These are phyloP conservation scores for Saccharomycopsis sp. DNA, from an alignment of 805 yeast species.

Conservation along the genomic window DNA sequence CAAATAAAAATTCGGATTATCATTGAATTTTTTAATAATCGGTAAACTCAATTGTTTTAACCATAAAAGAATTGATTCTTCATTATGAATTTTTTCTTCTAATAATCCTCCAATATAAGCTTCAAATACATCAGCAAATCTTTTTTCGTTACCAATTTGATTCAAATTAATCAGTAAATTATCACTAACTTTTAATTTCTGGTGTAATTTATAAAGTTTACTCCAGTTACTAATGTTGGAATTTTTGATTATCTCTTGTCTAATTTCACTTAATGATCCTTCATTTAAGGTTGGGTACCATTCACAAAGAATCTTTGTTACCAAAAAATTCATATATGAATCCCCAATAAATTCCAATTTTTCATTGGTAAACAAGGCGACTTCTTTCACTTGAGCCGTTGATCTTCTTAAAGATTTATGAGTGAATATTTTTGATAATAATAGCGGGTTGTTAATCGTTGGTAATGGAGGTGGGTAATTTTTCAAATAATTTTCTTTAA, in stretches of 20 bases:
- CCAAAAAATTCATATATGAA: conserved; percentile 64
- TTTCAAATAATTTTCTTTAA: neutral
- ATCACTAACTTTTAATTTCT: conserved; percentile 28
- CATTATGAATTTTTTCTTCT: neutral
- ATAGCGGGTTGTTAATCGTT: conserved; percentile 42
- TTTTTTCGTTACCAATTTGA: conserved; percentile 38
- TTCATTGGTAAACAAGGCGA: conserved; percentile 64
- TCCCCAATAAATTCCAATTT: conserved; percentile 88
- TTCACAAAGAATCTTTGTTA: conserved; percentile 56
- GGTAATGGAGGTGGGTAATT: conserved; percentile 65
- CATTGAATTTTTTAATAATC: neutral
- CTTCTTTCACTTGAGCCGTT: conserved; percentile 47
- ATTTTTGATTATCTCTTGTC: conserved; percentile 67
- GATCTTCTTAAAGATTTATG: conserved; percentile 46
- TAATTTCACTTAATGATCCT: conserved; percentile 65
- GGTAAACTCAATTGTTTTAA: conserved; percentile 1
- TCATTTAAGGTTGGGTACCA: conserved; percentile 64
- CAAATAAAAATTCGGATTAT: too few relatives aligned
- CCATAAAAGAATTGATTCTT: conserved; percentile 25
- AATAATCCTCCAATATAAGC: conserved; percentile 82
- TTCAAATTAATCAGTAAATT: too few relatives aligned
- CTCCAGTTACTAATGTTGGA: conserved; percentile 64
- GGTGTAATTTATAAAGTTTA: conserved; percentile 52
- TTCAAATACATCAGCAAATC: conserved; percentile 84
- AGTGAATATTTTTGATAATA: conserved; percentile 63